Conservation (phyloP, 768 basidiomycete species). For the Termitomyces titanicus region DNA sequence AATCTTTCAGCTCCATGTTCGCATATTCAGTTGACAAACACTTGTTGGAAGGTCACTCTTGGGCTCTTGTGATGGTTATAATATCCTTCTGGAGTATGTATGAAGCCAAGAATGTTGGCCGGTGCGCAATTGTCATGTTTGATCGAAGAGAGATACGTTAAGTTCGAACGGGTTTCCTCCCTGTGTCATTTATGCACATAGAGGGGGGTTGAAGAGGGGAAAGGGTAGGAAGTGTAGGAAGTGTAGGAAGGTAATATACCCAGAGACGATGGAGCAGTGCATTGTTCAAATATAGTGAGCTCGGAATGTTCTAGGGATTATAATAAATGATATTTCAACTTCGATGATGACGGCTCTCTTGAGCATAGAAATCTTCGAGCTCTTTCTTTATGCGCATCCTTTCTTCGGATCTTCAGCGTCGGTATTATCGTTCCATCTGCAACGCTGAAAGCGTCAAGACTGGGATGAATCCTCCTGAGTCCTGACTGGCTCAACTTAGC, state of each 20-base stretch:
- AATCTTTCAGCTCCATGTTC: conserved; percentile 45
- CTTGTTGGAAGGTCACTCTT: conserved; percentile 51
- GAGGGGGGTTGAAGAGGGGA: no score
- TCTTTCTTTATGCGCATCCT: conserved; percentile 71
- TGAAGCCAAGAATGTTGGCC: conserved; percentile 15
- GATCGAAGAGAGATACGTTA: neutral
- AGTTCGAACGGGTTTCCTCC: no score
- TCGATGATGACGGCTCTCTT: conserved; percentile 50
- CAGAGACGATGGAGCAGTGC: neutral
- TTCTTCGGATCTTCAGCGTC: conserved; percentile 83
- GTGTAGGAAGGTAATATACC: neutral
- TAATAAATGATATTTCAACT: conserved; percentile 22
- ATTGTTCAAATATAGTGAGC: neutral
- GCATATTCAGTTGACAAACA: conserved; percentile 47
- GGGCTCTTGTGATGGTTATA: conserved; percentile 50
- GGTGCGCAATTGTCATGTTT: neutral
- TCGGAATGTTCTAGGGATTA: neutral
- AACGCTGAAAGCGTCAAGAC: conserved; percentile 67
- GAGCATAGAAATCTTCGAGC: conserved; percentile 70
- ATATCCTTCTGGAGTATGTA: conserved; percentile 34
- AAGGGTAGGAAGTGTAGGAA: no score
- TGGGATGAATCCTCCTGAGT: conserved; percentile 77
- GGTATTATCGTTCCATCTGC: conserved; percentile 87
- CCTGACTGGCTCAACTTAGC: conserved; percentile 91
- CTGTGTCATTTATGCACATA: no score